Base-by-base conservation (phyloP, 306 rosid genomes). In the Cucurbita pepo region DNA sequence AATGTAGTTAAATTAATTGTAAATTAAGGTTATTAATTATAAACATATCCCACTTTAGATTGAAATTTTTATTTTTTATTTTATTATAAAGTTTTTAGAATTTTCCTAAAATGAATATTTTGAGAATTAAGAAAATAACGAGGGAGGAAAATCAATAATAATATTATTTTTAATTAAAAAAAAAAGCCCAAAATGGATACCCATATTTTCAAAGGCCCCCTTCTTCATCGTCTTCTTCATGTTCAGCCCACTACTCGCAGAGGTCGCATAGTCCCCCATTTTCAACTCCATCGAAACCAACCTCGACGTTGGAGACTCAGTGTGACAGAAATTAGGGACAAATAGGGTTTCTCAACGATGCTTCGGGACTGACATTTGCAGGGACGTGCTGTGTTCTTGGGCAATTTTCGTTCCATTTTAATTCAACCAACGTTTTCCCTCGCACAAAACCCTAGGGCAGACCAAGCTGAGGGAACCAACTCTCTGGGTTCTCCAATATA, bases 241-340 rank as follows among this genome's bases (percentile, higher is more conserved):
- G 90, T 78, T 86, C 96, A 93, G 97, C 97, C 97, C 97, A 90
- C 91, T 77, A 87, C 85, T 79, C 80, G 80, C 96, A 88, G 96
- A 87, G 96, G 85, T 88, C 25, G 25, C 87, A 84, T 91, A 88
- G 88, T 86, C 80, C 80, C 84, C 76, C 78, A 73, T 37, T 60
- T 64, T 79, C 76, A 76, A 81, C 61, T 80, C 81, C 70, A 48
- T 62, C 67, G 74, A 65, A 79, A 82, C 76, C 81, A 75, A 59
- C 67, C 77, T 77, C 82, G 75, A 74, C 77, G 57, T 63, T 13
- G 78, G 62, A 75, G 62, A 53, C 48, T 37, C 69, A 64, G 78
- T 50, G 72, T 30, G n/a, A 63, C 61, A 52, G 62, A 61, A 64
- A 48, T 62, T 64, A 15, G 57, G 77, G 74, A 58, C 66, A 52